Percentiles rank a stretch among this genome's conserved stretches.
phyloP scores from a whole-genome alignment of 2,329 filamentous ascomycete species.

The Sphaerulina vaccinii region DNA sequence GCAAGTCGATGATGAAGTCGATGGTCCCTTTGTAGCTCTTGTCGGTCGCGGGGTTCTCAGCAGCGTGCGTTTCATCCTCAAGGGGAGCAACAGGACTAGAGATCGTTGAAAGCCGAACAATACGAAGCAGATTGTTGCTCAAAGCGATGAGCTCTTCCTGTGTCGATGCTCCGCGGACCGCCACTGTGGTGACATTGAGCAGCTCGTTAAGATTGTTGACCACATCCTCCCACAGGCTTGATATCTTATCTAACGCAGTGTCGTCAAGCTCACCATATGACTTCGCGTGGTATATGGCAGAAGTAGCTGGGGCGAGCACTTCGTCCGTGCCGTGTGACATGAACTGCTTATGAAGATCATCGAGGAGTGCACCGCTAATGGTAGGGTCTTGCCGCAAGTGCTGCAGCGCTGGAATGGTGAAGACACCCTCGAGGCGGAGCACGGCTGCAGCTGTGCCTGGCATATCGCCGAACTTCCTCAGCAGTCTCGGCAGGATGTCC shows the following conservation, averaged over 20 bases:
- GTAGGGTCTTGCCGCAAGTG: constrained; percentile 83
- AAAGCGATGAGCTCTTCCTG: constrained; percentile 40
- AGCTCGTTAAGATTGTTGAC: constrained; percentile 71
- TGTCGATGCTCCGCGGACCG: constrained; percentile 64
- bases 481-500: constrained; percentile 73
- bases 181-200: constrained; percentile 66
- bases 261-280: constrained; percentile 88
- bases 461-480: constrained; percentile 91
- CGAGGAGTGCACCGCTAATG: constrained; percentile 75
- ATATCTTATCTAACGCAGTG: constrained; percentile 74
- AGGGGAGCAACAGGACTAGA: constrained; percentile 74
- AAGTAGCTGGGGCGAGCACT: constrained; percentile 79
- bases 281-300: constrained; percentile 79
- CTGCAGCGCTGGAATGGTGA: constrained; percentile 84
- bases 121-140: constrained; percentile 36
- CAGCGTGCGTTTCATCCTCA: constrained; percentile 56
- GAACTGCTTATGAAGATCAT: constrained; percentile 93
- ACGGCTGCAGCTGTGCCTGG: constrained; percentile 83
- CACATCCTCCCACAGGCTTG: constrained; percentile 81
- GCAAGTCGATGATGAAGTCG: constrained; percentile 68
- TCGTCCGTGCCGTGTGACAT: constrained; percentile 83
- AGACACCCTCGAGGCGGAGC: constrained; percentile 77
- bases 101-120: constrained; percentile 31
- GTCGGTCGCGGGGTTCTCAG: constrained; percentile 29
- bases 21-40: constrained; percentile 49